These are phyloP conservation scores for Parietichytrium sp. DNA, from an alignment of 108 stramenopile species.

Conservation along the genomic window DNA sequence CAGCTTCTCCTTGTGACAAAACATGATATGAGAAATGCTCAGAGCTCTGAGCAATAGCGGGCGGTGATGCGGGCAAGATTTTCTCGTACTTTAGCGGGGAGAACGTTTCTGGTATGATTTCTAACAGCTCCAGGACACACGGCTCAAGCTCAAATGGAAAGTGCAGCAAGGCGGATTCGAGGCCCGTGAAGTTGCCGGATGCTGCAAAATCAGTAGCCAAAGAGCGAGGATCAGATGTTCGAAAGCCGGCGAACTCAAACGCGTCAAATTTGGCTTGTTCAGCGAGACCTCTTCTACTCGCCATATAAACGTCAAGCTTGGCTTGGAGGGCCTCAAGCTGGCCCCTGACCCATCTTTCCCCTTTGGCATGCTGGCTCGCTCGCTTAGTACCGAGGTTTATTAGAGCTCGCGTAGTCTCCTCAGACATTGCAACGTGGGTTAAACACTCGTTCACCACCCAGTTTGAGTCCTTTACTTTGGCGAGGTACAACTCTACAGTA, in stretches of 20 bases:
- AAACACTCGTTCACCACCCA: conserved; percentile 1
- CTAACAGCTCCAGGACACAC: neutral
- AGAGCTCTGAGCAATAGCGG: no score
- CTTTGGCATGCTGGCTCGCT: neutral
- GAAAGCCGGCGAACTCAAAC: neutral
- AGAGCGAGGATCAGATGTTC: neutral
- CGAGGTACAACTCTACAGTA: neutral
- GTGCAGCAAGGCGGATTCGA: neutral
- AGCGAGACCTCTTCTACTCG: no score
- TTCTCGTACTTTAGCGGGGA: neutral
- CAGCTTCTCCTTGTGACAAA: no score
- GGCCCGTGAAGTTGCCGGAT: neutral
- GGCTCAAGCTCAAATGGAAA: neutral
- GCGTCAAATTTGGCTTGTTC: neutral
- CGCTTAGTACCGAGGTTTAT: neutral
- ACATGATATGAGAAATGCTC: no score
- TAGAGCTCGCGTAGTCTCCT: neutral
- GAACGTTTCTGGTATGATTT: neutral
- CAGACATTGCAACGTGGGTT: neutral
- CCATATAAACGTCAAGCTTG: neutral
- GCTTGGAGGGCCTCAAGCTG: neutral
- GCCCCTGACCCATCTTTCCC: neutral
- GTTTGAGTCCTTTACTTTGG: neutral
- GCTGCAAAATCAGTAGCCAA: neutral
- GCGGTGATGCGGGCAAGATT: neutral